Evolutionary conservation across 202 grass and related monocot genomes (phyloP), one percentile per base, ranked within the genome.

Genomic region (Carex arenaria): DNA sequence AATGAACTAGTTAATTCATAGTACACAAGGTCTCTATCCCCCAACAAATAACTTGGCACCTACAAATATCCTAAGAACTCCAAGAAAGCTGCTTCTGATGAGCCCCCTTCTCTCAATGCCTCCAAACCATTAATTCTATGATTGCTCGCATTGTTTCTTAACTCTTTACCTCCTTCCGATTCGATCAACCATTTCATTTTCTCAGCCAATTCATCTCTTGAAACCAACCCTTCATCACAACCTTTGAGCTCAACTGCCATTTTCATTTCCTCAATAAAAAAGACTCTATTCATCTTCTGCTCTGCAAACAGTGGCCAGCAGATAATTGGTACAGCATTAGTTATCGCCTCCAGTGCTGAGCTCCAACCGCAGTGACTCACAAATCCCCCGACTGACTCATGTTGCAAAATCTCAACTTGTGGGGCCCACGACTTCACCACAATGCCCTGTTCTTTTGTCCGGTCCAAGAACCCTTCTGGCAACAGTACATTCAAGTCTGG

Each of bases 341-440:
- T 68, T 4, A 76, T 31, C 0, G 86, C 82, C 66, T 97, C 94
- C 82, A 94, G 36, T 69, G 85, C 55, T 3, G 94, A 97, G 86
- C 91, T 97, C 94, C 94, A 97, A 57, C 93, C 87, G 45, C 86
- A 91, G 17, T 93, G 89, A 54, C 85, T 97, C 67, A 93, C 52
- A 82, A 97, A 97, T 31, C 71, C 77, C 38, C 77, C 92, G 1
- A 86, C 77, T 1, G 87, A 85, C 4, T 80, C 81, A 30, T 94
- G 89, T 23, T 54, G 68, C 63, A 94, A 61, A 83, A 94, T 87
- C 23, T 89, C 92, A 40, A 82, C 89, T 82, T 94, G 87, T 36
- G 92, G 89, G 61, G 89, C 87, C 92, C 89, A 94, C 26, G 62
- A 87, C 71, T 83, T 91, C 51, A 89, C 80, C 83, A 89, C 80